Conservation (phyloP, 1,284 basidiomycete species). For the Melampsora americana region DNA sequence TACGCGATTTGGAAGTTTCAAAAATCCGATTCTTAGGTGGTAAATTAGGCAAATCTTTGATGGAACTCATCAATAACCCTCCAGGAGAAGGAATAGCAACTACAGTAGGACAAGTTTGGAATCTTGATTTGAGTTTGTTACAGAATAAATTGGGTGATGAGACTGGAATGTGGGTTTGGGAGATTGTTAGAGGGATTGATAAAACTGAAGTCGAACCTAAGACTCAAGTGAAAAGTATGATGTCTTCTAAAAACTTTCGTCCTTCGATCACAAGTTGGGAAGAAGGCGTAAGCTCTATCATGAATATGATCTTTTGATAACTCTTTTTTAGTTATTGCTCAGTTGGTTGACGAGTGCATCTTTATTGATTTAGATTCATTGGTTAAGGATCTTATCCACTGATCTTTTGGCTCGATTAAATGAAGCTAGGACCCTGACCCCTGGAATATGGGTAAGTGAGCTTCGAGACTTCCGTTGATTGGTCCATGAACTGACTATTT, state of each 20-base stretch:
- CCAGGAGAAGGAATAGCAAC: background rate
- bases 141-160: conserved; percentile 77
- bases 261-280: conserved; percentile 68
- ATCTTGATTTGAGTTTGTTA: conserved; percentile 66
- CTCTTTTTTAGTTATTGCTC: background rate
- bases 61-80: conserved; percentile 55
- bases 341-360: background rate
- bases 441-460: conserved; percentile 39
- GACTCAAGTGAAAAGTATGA: conserved; percentile 79
- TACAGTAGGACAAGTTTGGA: conserved; percentile 49
- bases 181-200: conserved; percentile 66
- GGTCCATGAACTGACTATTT: background rate
- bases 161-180: conserved; percentile 55
- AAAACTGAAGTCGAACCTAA: conserved; percentile 72
- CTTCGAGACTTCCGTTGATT: too few species aligned
- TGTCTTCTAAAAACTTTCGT: conserved; percentile 84
- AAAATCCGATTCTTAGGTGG: conserved; percentile 96
- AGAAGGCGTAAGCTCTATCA: conserved; percentile 63
- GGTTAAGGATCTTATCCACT: conserved; percentile 23
- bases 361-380: conserved; percentile 11
- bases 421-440: conserved; percentile 21
- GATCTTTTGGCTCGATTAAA: conserved; percentile 32
- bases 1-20: conserved; percentile 76
- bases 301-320: background rate
- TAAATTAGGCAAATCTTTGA: conserved; percentile 83